Conservation (phyloP, 306 rosid genomes). For the Quercus mongolica region DNA sequence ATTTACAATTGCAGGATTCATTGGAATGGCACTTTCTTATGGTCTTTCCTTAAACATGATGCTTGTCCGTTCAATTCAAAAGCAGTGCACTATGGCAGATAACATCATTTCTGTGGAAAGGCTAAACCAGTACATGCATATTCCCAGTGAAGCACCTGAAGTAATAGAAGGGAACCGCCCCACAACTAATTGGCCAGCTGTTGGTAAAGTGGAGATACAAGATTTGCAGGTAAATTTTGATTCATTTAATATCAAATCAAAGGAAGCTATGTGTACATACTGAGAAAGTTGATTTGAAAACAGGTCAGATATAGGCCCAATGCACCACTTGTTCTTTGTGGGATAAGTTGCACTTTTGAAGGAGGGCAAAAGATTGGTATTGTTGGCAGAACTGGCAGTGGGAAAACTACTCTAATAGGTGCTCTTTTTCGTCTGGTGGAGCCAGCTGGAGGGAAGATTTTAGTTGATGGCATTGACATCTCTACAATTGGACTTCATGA, state of each 20-base stretch:
- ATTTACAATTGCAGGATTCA: slow-evolving; percentile 44
- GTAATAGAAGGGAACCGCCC: slow-evolving; percentile 59
- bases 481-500: slow-evolving; percentile 79
- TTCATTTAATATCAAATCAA: background rate
- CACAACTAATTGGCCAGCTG: slow-evolving; percentile 56
- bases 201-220: slow-evolving; percentile 63
- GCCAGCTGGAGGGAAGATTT: slow-evolving; percentile 55
- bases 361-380: slow-evolving; percentile 64
- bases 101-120: slow-evolving; percentile 76
- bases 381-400: slow-evolving; percentile 57
- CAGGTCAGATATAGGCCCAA: slow-evolving; percentile 47
- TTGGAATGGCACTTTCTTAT: slow-evolving; percentile 86
- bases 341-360: slow-evolving; percentile 50
- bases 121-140: slow-evolving; percentile 64
- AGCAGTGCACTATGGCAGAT: slow-evolving; percentile 68
- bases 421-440: slow-evolving; percentile 76
- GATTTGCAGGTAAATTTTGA: slow-evolving; percentile 46
- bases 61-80: slow-evolving; percentile 55
- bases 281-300: background rate
- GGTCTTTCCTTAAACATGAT: slow-evolving; percentile 64
- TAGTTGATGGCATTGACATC: slow-evolving; percentile 71
- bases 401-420: slow-evolving; percentile 60
- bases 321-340: slow-evolving; percentile 50
- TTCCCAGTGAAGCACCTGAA: slow-evolving; percentile 78
- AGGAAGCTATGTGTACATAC: background rate